A percentile compares a stretch with the other conserved stretches of the same genome.
phyloP scores from a whole-genome alignment of 2,329 filamentous ascomycete species.

The Trichoderma koningii region DNA sequence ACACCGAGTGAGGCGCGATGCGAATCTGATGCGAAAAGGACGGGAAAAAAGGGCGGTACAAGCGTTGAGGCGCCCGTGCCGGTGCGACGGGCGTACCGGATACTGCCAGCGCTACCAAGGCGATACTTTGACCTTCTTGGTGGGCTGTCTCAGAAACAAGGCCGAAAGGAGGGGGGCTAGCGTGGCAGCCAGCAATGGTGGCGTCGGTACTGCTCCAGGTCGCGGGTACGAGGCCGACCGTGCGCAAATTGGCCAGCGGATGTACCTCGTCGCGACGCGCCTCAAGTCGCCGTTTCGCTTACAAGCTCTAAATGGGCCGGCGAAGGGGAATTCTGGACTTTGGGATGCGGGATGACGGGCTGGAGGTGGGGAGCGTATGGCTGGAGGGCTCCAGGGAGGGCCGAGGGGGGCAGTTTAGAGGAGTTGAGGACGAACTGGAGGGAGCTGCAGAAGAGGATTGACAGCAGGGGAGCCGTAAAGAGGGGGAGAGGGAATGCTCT shows the following conservation, averaged over 20 bases:
- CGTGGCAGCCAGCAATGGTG: neutral
- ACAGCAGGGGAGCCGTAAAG: slow-evolving; percentile 7
- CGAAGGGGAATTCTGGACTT: neutral
- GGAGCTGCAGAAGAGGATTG: slow-evolving; percentile 13
- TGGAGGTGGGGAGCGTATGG: neutral
- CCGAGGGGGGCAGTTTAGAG: too few species aligned
- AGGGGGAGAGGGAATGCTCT: neutral
- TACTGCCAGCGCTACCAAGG: neutral
- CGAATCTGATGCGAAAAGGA: slow-evolving; percentile 8
- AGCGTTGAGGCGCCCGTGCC: neutral
- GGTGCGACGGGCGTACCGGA: neutral
- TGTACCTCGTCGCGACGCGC: slow-evolving; percentile 14
- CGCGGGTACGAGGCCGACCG: neutral
- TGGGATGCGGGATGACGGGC: neutral
- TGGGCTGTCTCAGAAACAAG: neutral
- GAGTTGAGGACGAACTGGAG: slow-evolving; percentile 8
- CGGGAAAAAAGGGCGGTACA: slow-evolving; percentile 16
- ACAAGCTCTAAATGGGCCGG: slow-evolving; percentile 2
- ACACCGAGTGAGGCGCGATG: slow-evolving; percentile 13
- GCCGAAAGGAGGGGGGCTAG: neutral
- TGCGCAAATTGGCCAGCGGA: slow-evolving; percentile 3
- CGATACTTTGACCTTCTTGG: neutral
- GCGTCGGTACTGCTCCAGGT: neutral
- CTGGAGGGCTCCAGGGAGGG: neutral
- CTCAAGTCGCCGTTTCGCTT: slow-evolving; percentile 2